Base-by-base conservation (phyloP, 495 filamentous ascomycete species). In the Zalerion maritima region DNA sequence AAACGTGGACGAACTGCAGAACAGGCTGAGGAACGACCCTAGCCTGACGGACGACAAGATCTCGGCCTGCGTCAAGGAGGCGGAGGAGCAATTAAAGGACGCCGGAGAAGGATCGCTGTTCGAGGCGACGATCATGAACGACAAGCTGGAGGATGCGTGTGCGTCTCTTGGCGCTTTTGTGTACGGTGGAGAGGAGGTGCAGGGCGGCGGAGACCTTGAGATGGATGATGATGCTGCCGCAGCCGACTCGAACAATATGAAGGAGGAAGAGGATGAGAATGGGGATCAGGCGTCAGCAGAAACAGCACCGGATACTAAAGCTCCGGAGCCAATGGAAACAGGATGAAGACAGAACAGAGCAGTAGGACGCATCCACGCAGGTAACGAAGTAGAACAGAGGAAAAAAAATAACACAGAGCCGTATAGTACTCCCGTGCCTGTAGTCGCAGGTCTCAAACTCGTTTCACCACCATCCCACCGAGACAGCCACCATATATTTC, bases 121-220 rank as follows among this genome's bases (percentile, higher is more conserved):
- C 46, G 78, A 86, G 26, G 64, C 65, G 52, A 61, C 75, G 14
- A 58, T 87, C 23, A 64, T 76, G 16, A 84, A 82, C 38, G 75
- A 78, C 43, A 71, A 83, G 31, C 42, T 83, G 28, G 74, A 83
- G 21, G 68, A 50, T 31, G 73, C 80, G 1, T 80, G 73, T 48
- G 31, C 39, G 24, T 66, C 29, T 11, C 27, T 48, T 8, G 42
- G 42, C 14, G 36, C 15, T 9, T 43, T 40, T 22, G 36, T 48
- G 0, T 48, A 45, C 18, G 41, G 33, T 12, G n/a, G 28, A 16
- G 17, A 24, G 6, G n/a, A n/a, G n/a, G n/a, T n/a, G n/a, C n/a
- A n/a, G n/a, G n/a, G n/a, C n/a, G n/a, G n/a, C n/a, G n/a, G n/a
- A n/a, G n/a, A n/a, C n/a, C n/a, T n/a, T n/a, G n/a, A n/a, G n/a